A percentile compares a stretch with the other conserved stretches of the same genome.
Conservation (phyloP, 176 grass and related monocot species). For the Avena atlantica region DNA sequence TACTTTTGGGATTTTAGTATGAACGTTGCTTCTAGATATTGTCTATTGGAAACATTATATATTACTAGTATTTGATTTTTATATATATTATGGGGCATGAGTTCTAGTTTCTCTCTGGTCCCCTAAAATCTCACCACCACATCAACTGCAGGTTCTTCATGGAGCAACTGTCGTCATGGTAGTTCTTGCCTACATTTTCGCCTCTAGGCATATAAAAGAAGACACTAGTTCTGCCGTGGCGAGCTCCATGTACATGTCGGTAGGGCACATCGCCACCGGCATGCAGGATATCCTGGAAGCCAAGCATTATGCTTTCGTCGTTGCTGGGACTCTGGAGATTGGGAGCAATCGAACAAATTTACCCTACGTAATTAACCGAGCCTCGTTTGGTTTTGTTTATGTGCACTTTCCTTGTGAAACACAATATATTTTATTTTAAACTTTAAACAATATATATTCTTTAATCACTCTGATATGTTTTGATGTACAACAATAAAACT, state of each 20-base stretch:
- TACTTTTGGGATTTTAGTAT: too few species aligned
- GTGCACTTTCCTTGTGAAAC: not conserved
- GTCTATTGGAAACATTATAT: not conserved
- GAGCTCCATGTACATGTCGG: not conserved
- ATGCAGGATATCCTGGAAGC: slow-evolving; percentile 20
- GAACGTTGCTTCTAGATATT: not conserved
- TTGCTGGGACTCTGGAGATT: not conserved
- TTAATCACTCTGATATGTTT: not conserved
- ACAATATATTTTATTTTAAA: not conserved
- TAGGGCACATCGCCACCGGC: slow-evolving; percentile 28
- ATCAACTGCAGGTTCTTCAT: not conserved
- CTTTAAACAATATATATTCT: not conserved
- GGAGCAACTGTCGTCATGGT: not conserved
- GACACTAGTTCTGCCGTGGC: not conserved
- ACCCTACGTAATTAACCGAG: not conserved
- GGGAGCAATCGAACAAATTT: not conserved
- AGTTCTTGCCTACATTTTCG: not conserved
- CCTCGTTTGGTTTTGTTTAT: not conserved
- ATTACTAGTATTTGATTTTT: not conserved
- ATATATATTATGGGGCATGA: not conserved
- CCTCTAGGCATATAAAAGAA: not conserved
- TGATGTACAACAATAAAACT: not conserved
- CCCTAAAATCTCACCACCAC: not conserved
- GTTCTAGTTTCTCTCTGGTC: not conserved
- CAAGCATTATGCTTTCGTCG: slow-evolving; percentile 18